These are phyloP conservation scores for Extremus antarcticus DNA, from an alignment of 495 filamentous ascomycete species.

Conservation along the genomic window DNA sequence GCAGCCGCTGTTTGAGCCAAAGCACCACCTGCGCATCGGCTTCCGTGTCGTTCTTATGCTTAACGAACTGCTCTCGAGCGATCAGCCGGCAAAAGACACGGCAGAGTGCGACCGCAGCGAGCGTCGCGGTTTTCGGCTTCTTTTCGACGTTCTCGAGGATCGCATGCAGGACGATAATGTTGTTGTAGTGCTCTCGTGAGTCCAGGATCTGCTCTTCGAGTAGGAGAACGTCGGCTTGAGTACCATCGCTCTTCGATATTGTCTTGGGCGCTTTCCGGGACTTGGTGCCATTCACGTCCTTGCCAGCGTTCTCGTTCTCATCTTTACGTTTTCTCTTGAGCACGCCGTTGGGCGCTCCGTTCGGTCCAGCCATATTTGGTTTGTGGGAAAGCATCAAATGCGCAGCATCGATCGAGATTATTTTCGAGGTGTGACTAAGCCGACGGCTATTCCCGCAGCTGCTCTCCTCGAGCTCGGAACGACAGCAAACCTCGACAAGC, in stretches of 20 bases:
- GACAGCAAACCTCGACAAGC: neutral
- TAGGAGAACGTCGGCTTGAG: constrained; percentile 47
- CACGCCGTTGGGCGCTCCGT: neutral
- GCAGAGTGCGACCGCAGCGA: constrained; percentile 71
- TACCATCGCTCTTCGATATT: constrained; percentile 32
- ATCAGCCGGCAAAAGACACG: constrained; percentile 81
- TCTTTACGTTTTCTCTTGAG: constrained; percentile 12
- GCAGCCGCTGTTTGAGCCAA: constrained; percentile 68
- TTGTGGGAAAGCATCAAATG: neutral
- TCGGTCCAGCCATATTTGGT: constrained; percentile 10
- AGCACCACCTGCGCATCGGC: constrained; percentile 61
- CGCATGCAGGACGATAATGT: constrained; percentile 64
- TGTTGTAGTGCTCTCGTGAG: constrained; percentile 85
- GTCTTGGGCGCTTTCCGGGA: constrained; percentile 15
- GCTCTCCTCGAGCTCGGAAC: neutral
- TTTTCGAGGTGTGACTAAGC: too few relatives aligned
- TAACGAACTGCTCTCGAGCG: constrained; percentile 58
- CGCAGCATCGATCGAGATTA: too few relatives aligned
- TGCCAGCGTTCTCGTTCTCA: constrained; percentile 35
- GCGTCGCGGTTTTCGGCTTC: constrained; percentile 32
- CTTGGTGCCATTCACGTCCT: constrained; percentile 11
- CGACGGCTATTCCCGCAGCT: too few relatives aligned
- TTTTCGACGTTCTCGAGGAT: constrained; percentile 41
- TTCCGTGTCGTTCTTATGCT: constrained; percentile 49
- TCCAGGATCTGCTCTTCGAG: constrained; percentile 71